phyloP scores from a whole-genome alignment of 2,329 filamentous ascomycete genomes.

The Aspergillus latus region DNA sequence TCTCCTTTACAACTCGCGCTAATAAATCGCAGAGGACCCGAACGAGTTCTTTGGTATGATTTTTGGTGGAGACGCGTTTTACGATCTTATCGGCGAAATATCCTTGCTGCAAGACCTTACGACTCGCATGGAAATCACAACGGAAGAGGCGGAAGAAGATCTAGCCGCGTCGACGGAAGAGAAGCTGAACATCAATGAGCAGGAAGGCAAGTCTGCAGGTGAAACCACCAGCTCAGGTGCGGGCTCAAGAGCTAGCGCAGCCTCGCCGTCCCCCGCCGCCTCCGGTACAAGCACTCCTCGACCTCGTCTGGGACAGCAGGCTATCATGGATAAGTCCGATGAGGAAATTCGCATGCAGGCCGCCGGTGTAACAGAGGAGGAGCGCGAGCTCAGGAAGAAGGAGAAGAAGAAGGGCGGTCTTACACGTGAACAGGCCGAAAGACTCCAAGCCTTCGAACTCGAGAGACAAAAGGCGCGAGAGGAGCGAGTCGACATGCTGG shows the following conservation, averaged over 20 bases:
- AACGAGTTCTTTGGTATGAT: slow-evolving; percentile 98
- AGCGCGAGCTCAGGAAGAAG: slow-evolving; percentile 74
- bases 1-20: neutral
- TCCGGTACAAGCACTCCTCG: slow-evolving; percentile 51
- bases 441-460: slow-evolving; percentile 81
- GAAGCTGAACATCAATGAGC: slow-evolving; percentile 48
- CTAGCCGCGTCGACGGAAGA: slow-evolving; percentile 55
- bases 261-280: slow-evolving; percentile 19
- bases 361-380: slow-evolving; percentile 66
- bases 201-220: slow-evolving; percentile 41
- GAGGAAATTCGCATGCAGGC: slow-evolving; percentile 68
- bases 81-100: slow-evolving; percentile 97
- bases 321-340: slow-evolving; percentile 84
- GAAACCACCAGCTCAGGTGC: slow-evolving; percentile 28
- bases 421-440: slow-evolving; percentile 88
- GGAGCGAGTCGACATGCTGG: slow-evolving; percentile 82
- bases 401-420: slow-evolving; percentile 87
- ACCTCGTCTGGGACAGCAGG: slow-evolving; percentile 70
- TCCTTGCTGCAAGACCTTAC: slow-evolving; percentile 98
- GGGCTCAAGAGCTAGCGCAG: slow-evolving; percentile 27
- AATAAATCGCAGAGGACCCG: slow-evolving; percentile 66
- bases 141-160: slow-evolving; percentile 71
- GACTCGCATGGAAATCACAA: slow-evolving; percentile 96
- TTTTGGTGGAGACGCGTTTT: slow-evolving; percentile 93
- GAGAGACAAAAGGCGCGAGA: slow-evolving; percentile 82